Evolutionary conservation across 2,329 filamentous ascomycete genomes (phyloP).

Genomic region (Pseudogymnoascus pannorum): DNA sequence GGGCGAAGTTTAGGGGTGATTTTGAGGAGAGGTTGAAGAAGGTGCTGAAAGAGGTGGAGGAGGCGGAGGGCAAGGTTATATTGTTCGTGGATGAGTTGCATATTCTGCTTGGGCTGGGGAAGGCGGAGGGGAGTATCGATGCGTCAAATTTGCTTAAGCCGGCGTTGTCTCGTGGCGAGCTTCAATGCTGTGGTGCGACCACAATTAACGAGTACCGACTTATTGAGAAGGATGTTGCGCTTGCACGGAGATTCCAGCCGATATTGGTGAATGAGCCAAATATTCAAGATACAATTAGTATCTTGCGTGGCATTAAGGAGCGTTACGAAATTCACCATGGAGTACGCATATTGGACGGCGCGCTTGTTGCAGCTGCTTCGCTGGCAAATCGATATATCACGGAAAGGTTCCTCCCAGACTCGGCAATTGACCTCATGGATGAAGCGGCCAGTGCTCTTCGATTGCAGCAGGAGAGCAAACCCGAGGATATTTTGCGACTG

Average conservation of each 20-base stretch:
- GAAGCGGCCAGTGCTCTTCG: slow-evolving; percentile 87
- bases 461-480: slow-evolving; percentile 92
- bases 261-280: slow-evolving; percentile 88
- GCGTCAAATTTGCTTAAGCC: slow-evolving; percentile 93
- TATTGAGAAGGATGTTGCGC: slow-evolving; percentile 92
- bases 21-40: slow-evolving; percentile 92
- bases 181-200: slow-evolving; percentile 93
- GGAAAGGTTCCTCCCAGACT: slow-evolving; percentile 90
- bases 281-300: slow-evolving; percentile 89
- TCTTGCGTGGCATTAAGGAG: slow-evolving; percentile 92
- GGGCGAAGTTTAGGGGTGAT: slow-evolving; percentile 90
- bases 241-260: slow-evolving; percentile 88
- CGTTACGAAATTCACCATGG: slow-evolving; percentile 97
- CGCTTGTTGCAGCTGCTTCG: slow-evolving; percentile 83
- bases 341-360: slow-evolving; percentile 86
- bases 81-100: slow-evolving; percentile 95
- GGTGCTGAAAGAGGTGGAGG: slow-evolving; percentile 83
- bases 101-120: slow-evolving; percentile 82
- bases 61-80: slow-evolving; percentile 82
- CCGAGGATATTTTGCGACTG: slow-evolving; percentile 84
- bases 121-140: slow-evolving; percentile 93
- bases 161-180: slow-evolving; percentile 80
- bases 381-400: slow-evolving; percentile 96
- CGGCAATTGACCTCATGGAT: slow-evolving; percentile 94
- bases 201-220: slow-evolving; percentile 85